These are phyloP conservation scores for Nakaseomyces sp. DNA, from an alignment of 1,139 yeast species.

Conservation along the genomic window DNA sequence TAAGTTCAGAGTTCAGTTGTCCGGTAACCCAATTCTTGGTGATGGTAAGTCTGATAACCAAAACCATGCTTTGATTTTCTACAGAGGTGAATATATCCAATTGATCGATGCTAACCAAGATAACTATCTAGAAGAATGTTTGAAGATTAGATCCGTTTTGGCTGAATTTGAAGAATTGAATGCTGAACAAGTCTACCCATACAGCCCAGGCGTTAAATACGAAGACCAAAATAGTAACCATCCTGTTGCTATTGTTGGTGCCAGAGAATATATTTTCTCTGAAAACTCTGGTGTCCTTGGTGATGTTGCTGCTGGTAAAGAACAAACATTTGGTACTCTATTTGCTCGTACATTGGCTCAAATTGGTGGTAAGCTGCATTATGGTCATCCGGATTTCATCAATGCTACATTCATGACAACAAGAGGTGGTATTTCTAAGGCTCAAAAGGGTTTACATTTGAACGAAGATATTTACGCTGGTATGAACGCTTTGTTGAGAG, in stretches of 20 bases:
- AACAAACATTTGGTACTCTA: constrained; percentile 97
- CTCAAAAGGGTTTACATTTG: constrained; percentile 95
- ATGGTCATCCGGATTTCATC: constrained; percentile 99
- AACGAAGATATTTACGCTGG: constrained; percentile 99
- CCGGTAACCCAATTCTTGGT: constrained; percentile 98
- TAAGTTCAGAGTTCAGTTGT: constrained; percentile 90
- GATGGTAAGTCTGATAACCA: constrained; percentile 99
- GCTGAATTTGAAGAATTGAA: constrained; percentile 97
- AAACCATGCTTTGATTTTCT: constrained; percentile 91
- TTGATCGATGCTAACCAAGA: constrained; percentile 98
- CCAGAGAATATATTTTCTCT: constrained; percentile 97
- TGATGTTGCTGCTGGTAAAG: constrained; percentile 99
- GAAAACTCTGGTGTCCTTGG: constrained; percentile 98
- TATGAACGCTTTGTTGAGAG: constrained; percentile 95
- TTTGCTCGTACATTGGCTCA: constrained; percentile 97
- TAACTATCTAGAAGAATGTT: constrained; percentile 95
- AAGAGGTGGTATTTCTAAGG: constrained; percentile 98
- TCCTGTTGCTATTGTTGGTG: constrained; percentile 98
- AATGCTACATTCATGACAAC: constrained; percentile 92
- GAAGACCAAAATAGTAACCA: constrained; percentile 41
- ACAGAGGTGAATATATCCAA: constrained; percentile 98
- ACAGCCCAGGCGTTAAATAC: constrained; percentile 48
- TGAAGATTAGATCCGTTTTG: constrained; percentile 91
- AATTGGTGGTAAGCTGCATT: constrained; percentile 97
- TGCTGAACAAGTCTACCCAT: constrained; percentile 76